Evolutionary conservation across 1,139 yeast species (phyloP), one percentile per base, ranked within the genome.

Genomic region (Yamadazyma triangularis): DNA sequence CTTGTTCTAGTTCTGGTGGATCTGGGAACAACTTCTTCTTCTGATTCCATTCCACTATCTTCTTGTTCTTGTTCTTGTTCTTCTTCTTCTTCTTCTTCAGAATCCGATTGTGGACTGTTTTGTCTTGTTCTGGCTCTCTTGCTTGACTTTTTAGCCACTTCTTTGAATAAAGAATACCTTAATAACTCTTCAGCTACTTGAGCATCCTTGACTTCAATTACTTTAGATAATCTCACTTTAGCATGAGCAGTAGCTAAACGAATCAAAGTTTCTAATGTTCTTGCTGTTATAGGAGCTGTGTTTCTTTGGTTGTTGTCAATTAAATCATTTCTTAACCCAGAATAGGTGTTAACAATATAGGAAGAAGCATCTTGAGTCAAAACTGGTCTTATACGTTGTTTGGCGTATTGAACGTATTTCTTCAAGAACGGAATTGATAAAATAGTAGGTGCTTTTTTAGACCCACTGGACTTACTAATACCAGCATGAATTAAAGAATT

Each of bases 201-300:
- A 2, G 96, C 95, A 58, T 91, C 99, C 41, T 70, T 71, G 19
- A 74, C 74, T 24, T 82, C 87, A 13, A 91, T 81, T 3, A 76
- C 69, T 45, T 75, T 75, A 15, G 95, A 83, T 33, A 91, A 67
- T 47, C 98, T 71, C 10, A 91, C 87, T 54, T 91, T 91, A 14
- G 99, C 98, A 58, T 91, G 99, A 0, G 98, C 98, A 2, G 97
- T 86, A 1, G 97, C 73, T 39, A 91, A 68, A 68, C 99, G 95
- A 55, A 91, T 91, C 46, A 91, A 70, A 0, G 99, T 91, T 62
- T 91, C 99, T 47, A 91, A 69, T 3, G 98, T 93, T 78, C 99
- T 86, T 14, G 98, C 96, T 3, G 99, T 91, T 44, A 93, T 87
- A 24, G 99, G 98, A 1, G 95, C 84, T 3, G 96, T 88, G 45